Base-by-base conservation (phyloP, 768 basidiomycete genomes). In the Mrakia frigida region DNA sequence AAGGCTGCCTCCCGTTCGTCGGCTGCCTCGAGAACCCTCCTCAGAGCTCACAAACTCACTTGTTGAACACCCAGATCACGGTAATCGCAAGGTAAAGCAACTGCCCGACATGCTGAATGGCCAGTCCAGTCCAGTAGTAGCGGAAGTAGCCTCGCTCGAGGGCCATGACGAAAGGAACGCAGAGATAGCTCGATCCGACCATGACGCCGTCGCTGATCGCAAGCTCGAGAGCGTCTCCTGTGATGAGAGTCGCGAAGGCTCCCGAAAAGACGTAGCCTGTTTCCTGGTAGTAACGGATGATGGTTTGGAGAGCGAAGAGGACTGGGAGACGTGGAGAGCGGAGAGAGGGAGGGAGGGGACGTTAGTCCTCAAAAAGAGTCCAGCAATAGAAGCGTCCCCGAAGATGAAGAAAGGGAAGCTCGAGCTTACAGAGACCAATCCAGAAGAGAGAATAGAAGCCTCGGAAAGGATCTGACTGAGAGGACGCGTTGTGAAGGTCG, bases 401-500 rank as follows among this genome's bases (percentile, higher is more conserved):
- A 37, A 50, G 46, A 18, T 56, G 39, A 46, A 46, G n/a, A 9
- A 71, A 39, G 21, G 31, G 35, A 10, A 9, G 31, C 31, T 50
- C 39, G 7, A 79, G 59, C 71, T 13, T 11, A 10, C 18, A 81
- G 80, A 78, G 73, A 81, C 82, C 82, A 50, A 86, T 84, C 86
- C 97, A 98, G 85, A 98, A 98, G 70, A 98, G 87, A 5, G 91
- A 89, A 84, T 94, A 98, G 86, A 98, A 98, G 1, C 96, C 96
- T 70, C 94, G 88, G 83, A 97, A 97, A 83, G 94, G 91, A 83
- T 98, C 96, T 14, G 87, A 83, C 41, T 88, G 88, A 31, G 90
- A 90, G 16, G 84, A 82, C 81, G 89, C 88, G 82, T 97, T 96
- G 78, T 86, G 85, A 67, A 88, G 90, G 83, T 98, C 94, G 80